phyloP scores from a whole-genome alignment of 306 rosid genomes.

The Quercus parvula region DNA sequence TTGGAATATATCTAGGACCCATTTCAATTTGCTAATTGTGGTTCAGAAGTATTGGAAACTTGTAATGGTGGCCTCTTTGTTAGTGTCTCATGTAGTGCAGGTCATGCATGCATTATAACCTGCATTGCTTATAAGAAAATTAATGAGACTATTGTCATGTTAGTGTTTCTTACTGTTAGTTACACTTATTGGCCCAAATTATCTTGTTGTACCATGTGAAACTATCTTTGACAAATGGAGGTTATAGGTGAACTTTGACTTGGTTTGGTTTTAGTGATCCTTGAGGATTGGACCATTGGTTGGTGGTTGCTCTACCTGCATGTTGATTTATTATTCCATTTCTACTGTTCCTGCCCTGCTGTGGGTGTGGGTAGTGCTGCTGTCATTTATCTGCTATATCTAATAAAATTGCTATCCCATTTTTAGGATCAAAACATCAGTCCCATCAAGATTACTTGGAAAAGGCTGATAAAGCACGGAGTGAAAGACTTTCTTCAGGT shows the following conservation, averaged over 20 bases:
- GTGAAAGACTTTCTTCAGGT: conserved; percentile 80
- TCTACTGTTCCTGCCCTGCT: neutral
- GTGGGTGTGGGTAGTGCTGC: neutral
- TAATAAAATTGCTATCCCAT: conserved; percentile 14
- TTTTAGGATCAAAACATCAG: conserved; percentile 70
- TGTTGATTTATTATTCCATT: neutral
- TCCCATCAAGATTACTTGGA: conserved; percentile 98
- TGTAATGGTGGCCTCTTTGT: too few species aligned
- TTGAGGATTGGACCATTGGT: neutral
- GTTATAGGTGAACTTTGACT: neutral
- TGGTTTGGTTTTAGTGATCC: neutral
- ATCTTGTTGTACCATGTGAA: neutral
- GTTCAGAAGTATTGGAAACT: too few species aligned
- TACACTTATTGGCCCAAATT: neutral
- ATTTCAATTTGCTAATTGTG: too few species aligned
- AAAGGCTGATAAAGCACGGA: conserved; percentile 90
- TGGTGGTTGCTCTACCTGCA: neutral
- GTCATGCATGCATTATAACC: too few species aligned
- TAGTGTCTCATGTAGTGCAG: too few species aligned
- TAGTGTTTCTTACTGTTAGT: neutral
- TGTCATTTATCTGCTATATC: conserved; percentile 10
- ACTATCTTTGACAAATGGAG: neutral
- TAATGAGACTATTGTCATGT: too few species aligned
- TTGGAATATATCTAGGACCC: too few species aligned
- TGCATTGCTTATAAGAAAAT: too few species aligned